Evolutionary conservation across 805 yeast genomes (phyloP), one percentile per base, ranked within the genome.

Genomic region (Scheffersomyces lignosus): DNA sequence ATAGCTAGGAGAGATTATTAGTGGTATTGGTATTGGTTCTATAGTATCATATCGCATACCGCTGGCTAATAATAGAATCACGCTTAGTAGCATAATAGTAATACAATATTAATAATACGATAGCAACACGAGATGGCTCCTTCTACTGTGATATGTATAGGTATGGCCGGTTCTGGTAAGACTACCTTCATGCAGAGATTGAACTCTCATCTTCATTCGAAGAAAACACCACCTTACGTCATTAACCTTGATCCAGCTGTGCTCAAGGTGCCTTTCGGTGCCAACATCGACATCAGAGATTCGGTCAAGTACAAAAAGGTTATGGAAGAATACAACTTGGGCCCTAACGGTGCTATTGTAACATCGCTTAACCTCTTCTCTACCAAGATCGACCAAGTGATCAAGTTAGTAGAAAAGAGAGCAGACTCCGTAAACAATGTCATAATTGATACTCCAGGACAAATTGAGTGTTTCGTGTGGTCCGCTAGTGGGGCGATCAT

Each of bases 331-430:
- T 87, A 91, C 58, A 84, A 87, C 40, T 63, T 93, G 40, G 99
- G 99, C 0, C 99, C 99, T 10, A 93, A 93, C 57, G 99, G 99
- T 39, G 98, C 98, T 2, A 93, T 93, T 56, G 96, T 95, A 46
- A 93, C 99, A 0, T 87, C 96, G 15, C 71, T 93, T 43, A 93
- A 93, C 57, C 68, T 93, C 34, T 93, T 93, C 56, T 72, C 96
- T 33, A 93, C 99, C 10, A 93, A 93, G 63, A 88, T 93, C 40
- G 99, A 93, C 60, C 99, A 93, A 65, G 97, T 93, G 4, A 81
- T 93, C 33, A 75, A 77, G 26, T 69, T 93, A 26, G 85, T 91
- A 15, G 96, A 89, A 53, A 88, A 89, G 55, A 78, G 91, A 48
- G 66, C 81, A 1, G 74, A 70, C 15, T 45, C 48, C n/a, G 59